phyloP scores from a whole-genome alignment of 441 rosid genomes.

The Gossypium schwendimanii region DNA sequence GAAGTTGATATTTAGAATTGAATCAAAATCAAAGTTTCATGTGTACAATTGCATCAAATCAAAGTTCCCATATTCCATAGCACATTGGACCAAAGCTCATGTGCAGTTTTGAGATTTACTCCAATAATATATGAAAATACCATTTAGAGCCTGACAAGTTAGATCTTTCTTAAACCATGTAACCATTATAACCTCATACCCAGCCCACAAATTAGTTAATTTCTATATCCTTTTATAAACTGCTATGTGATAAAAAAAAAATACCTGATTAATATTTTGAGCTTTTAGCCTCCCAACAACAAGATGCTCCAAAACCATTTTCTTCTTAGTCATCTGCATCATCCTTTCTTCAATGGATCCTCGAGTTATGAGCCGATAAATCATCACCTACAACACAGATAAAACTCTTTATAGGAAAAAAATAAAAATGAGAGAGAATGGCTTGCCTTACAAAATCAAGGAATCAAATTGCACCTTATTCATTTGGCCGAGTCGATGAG shows the following conservation, averaged over 20 bases:
- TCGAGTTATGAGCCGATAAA: slow-evolving; percentile 79
- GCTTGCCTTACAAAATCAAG: slow-evolving; percentile 3
- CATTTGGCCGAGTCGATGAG: slow-evolving; percentile 98
- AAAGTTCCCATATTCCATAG: background rate
- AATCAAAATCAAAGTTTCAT: background rate
- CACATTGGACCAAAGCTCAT: background rate
- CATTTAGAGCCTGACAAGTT: background rate
- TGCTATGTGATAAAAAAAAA: background rate
- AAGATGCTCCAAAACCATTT: slow-evolving; percentile 98
- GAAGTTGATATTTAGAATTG: background rate
- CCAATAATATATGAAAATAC: background rate
- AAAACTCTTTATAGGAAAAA: background rate
- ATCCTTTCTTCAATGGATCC: slow-evolving; percentile 96
- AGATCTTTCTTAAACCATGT: background rate
- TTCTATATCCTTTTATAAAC: background rate
- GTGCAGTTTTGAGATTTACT: background rate
- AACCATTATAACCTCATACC: slow-evolving; percentile 1
- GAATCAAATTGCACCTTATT: slow-evolving; percentile 55
- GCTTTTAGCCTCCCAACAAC: slow-evolving; percentile 97
- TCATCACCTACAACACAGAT: slow-evolving; percentile 69
- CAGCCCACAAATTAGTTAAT: background rate
- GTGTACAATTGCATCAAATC: background rate
- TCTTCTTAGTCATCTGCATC: slow-evolving; percentile 98
- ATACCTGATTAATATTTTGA: slow-evolving; percentile 94
- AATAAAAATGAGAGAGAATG: slow-evolving; percentile 4